A percentile compares a stretch with the other conserved stretches of the same genome.
Evolutionary conservation across 2,329 filamentous ascomycete species (phyloP).

Genomic region (Clathrospora elynae): DNA sequence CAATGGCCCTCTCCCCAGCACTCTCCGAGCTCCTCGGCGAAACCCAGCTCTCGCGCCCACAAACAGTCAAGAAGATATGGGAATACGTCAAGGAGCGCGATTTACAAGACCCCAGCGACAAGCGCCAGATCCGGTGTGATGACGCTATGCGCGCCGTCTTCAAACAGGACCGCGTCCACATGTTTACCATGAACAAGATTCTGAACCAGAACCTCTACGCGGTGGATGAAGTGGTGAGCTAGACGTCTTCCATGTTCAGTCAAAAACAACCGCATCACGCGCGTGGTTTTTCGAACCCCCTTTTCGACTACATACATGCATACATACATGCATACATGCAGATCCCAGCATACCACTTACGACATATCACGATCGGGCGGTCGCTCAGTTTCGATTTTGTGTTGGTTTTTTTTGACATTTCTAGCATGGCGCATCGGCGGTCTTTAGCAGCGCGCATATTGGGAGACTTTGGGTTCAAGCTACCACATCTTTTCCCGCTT

Average conservation of each 20-base stretch:
- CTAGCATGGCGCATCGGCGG: conserved; percentile 20
- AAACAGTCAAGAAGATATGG: conserved; percentile 97
- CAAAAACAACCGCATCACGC: not conserved
- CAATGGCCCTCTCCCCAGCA: conserved; percentile 73
- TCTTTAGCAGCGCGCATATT: conserved; percentile 10
- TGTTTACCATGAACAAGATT: conserved; percentile 99
- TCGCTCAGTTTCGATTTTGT: not conserved
- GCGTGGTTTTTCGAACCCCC: not conserved
- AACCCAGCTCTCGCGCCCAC: conserved; percentile 84
- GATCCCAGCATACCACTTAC: not conserved
- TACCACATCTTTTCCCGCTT: not conserved
- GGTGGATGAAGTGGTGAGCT: conserved; percentile 64
- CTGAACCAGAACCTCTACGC: conserved; percentile 88
- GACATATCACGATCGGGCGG: not conserved
- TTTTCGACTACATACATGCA: not conserved
- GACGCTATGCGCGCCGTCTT: conserved; percentile 90
- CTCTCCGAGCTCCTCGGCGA: conserved; percentile 74
- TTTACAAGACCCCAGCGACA: conserved; percentile 88
- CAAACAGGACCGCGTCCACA: conserved; percentile 87
- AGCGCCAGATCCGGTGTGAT: conserved; percentile 91
- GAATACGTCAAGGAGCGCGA: conserved; percentile 87
- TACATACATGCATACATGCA: not conserved
- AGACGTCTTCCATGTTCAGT: not conserved
- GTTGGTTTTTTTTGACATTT: conserved; percentile 10
- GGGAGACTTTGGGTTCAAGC: not conserved